Conservation (phyloP, 2,329 filamentous ascomycete genomes). For the Ceratocystis diversiconidia region DNA sequence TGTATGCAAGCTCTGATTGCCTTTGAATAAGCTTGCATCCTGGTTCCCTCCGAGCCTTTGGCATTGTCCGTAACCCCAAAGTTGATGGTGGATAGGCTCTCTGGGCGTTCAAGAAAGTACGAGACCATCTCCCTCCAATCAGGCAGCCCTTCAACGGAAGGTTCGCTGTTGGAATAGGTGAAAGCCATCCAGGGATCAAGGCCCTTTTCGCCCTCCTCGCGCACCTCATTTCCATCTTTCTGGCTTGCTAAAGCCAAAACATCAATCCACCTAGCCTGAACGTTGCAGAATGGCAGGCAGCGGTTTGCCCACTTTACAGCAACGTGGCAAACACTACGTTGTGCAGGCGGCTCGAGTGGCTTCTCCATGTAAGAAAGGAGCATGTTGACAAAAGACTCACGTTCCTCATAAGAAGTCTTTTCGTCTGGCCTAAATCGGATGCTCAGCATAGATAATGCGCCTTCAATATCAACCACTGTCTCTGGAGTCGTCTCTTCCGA, state of each 20-base stretch:
- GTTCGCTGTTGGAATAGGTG: constrained; percentile 31
- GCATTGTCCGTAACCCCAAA: constrained; percentile 29
- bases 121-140: constrained; percentile 38
- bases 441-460: constrained; percentile 61
- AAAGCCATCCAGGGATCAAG: constrained; percentile 52
- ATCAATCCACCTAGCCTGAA: constrained; percentile 74
- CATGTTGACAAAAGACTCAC: constrained; percentile 33
- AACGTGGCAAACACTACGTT: constrained; percentile 67
- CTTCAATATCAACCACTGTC: constrained; percentile 76
- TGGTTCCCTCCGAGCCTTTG: constrained; percentile 29
- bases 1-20: constrained; percentile 53
- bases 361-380: constrained; percentile 55
- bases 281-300: constrained; percentile 66
- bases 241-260: constrained; percentile 65
- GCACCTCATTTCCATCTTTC: constrained; percentile 45
- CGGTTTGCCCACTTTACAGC: constrained; percentile 81
- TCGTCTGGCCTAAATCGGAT: constrained; percentile 31
- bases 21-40: constrained; percentile 46
- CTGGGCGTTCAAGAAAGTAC: constrained; percentile 32
- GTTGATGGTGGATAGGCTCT: not conserved
- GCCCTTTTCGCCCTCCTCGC: constrained; percentile 81
- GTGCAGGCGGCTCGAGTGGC: constrained; percentile 33
- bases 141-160: constrained; percentile 26
- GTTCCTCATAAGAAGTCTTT: constrained; percentile 6
- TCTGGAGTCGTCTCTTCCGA: constrained; percentile 63